Conservation (phyloP, 2,329 filamentous ascomycete genomes). For the Penicillium brevicompactum region DNA sequence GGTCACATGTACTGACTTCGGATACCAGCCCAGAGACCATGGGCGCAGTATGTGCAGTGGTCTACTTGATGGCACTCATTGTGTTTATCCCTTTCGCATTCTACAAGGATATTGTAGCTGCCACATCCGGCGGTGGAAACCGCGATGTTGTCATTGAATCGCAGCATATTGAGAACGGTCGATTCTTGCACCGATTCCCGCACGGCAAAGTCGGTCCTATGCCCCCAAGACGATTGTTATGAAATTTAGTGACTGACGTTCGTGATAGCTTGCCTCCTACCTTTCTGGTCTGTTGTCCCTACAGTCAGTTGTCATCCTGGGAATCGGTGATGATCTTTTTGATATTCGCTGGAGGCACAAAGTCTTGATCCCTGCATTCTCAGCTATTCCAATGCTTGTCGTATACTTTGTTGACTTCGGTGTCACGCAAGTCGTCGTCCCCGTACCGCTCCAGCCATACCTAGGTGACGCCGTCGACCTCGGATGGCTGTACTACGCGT, state of each 20-base stretch:
- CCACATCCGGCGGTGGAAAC: constrained; percentile 91
- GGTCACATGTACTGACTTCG: constrained; percentile 8
- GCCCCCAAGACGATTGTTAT: not conserved
- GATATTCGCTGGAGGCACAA: constrained; percentile 99
- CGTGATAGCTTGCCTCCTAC: constrained; percentile 79
- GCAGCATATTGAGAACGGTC: constrained; percentile 75
- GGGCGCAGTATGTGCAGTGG: constrained; percentile 89
- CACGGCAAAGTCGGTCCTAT: constrained; percentile 74
- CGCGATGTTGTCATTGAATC: constrained; percentile 78
- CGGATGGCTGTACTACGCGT: constrained; percentile 82
- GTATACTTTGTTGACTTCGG: constrained; percentile 99
- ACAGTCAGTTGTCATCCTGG: constrained; percentile 86
- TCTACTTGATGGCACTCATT: constrained; percentile 87
- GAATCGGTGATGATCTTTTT: constrained; percentile 93
- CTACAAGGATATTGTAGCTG: constrained; percentile 95
- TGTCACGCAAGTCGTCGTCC: constrained; percentile 92
- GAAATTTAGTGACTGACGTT: constrained; percentile 3
- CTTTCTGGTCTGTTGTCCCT: constrained; percentile 91
- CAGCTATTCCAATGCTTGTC: constrained; percentile 87
- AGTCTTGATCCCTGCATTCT: constrained; percentile 94
- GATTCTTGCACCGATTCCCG: constrained; percentile 87
- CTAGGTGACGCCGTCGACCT: constrained; percentile 84
- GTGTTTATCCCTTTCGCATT: constrained; percentile 96
- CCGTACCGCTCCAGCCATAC: constrained; percentile 79
- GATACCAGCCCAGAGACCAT: constrained; percentile 78